These are phyloP conservation scores for Scolecobasidium constrictum DNA, from an alignment of 2,329 filamentous ascomycete species.

Conservation along the genomic window DNA sequence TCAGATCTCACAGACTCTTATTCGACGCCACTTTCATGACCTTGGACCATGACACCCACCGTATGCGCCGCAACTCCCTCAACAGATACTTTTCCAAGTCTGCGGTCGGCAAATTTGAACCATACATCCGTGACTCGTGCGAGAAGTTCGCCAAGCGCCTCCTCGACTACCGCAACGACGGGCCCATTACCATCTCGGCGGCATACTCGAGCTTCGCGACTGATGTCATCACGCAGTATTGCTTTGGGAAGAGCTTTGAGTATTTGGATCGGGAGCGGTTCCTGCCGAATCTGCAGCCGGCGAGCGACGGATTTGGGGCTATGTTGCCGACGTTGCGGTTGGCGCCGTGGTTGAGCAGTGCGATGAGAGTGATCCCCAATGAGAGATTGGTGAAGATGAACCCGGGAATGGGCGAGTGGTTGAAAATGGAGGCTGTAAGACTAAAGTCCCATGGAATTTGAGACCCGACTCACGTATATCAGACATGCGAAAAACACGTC, in stretches of 20 bases:
- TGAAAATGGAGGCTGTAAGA: not conserved
- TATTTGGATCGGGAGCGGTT: constrained; percentile 14
- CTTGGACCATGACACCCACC: constrained; percentile 20
- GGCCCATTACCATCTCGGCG: not conserved
- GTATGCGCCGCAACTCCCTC: constrained; percentile 19
- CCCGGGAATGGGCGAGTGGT: not conserved
- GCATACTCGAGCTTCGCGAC: constrained; percentile 12
- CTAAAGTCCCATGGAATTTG: too few species aligned
- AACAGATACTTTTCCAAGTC: constrained; percentile 25
- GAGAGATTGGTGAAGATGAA: not conserved
- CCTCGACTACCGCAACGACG: not conserved
- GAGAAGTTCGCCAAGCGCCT: not conserved
- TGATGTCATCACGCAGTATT: constrained; percentile 14
- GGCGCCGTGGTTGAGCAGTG: not conserved
- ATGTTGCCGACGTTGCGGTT: not conserved
- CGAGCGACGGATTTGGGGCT: not conserved
- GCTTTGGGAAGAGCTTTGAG: constrained; percentile 13
- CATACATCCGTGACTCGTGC: not conserved
- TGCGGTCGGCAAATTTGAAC: constrained; percentile 10
- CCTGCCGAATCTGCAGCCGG: constrained; percentile 7
- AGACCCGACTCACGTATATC: too few species aligned
- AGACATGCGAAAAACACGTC: not conserved
- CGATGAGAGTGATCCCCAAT: not conserved
- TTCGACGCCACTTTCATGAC: constrained; percentile 3
- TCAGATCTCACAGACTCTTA: not conserved